Conservation (phyloP, 345 rosid species). For the Isatis tinctoria region DNA sequence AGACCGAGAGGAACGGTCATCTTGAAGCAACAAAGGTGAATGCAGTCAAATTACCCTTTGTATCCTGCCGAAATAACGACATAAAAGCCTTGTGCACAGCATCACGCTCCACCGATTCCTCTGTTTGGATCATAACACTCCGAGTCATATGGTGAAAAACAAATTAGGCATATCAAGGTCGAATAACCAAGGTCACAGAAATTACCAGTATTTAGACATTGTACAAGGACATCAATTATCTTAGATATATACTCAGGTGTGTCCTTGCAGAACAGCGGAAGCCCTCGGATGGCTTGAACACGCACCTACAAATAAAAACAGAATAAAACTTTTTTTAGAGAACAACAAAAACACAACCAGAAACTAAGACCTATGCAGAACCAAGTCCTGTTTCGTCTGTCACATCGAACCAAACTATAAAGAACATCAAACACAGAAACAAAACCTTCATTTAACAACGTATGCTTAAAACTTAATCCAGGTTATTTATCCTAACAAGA, state of each 20-base stretch:
- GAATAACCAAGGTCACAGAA: background rate
- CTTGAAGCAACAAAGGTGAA: background rate
- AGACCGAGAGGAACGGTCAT: too few species aligned
- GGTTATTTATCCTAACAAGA: background rate
- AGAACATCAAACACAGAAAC: background rate
- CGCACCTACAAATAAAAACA: conserved; percentile 44
- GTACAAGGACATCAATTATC: conserved; percentile 69
- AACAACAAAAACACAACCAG: background rate
- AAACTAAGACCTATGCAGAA: background rate
- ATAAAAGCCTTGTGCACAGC: conserved; percentile 91
- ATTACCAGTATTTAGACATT: conserved; percentile 53
- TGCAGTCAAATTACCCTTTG: conserved; percentile 54
- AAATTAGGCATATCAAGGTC: background rate
- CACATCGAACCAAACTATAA: background rate
- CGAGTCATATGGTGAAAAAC: background rate
- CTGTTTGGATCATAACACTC: background rate
- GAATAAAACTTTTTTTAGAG: background rate
- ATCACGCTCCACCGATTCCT: conserved; percentile 65
- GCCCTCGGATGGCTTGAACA: conserved; percentile 81
- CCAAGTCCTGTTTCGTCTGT: background rate
- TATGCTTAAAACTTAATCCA: background rate
- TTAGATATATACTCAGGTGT: conserved; percentile 56
- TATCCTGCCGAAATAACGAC: conserved; percentile 87
- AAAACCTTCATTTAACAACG: background rate
- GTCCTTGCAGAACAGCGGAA: conserved; percentile 85